Evolutionary conservation across 306 rosid species (phyloP), one percentile per base, ranked within the genome.

Genomic region (Cucumis melo): DNA sequence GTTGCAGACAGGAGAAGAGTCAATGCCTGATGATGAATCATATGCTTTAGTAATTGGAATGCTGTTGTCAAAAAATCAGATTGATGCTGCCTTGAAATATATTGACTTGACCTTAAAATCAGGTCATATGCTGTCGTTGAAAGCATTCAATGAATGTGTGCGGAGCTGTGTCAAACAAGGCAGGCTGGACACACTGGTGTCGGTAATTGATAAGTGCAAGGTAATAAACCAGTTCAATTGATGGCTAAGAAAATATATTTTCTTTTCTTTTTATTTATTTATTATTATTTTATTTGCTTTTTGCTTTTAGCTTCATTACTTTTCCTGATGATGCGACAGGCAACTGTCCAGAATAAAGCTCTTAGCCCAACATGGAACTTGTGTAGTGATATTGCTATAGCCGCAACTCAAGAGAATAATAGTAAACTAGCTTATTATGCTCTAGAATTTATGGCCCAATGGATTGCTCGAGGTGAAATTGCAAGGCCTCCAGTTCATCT

Each of bases 281-380:
- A 27, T 27, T 27, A 27, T 27, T 27, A 27, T 46, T 2, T 2
- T 46, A 0, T 46, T 12, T 17, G 0, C 44, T 34, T 79, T 41
- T 76, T 77, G 77, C 48, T 76, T 82, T 2, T 74, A 74, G 53
- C 59, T 60, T 63, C 56, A 82, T 81, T 75, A 50, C 62, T 80
- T 41, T 59, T 77, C 23, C 48, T 75, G 46, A 74, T 83, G 80
- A 65, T 81, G 73, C 81, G 78, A 78, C 89, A 94, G 98, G 41
- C 89, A 67, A 88, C 89, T 88, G 97, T 83, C 48, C 88, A 92
- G 81, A 95, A 95, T 89, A 95, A 92, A 87, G 89, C 99, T 61
- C 97, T 95, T 82, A 90, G 97, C 84, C 99, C 99, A 4, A 12
- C 91, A 4, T 90, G 97, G 99, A 81, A 56, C 73, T 38, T 80